These are phyloP conservation scores for Henckelia pumila DNA, from an alignment of 257 asterid genomes.

Conservation along the genomic window DNA sequence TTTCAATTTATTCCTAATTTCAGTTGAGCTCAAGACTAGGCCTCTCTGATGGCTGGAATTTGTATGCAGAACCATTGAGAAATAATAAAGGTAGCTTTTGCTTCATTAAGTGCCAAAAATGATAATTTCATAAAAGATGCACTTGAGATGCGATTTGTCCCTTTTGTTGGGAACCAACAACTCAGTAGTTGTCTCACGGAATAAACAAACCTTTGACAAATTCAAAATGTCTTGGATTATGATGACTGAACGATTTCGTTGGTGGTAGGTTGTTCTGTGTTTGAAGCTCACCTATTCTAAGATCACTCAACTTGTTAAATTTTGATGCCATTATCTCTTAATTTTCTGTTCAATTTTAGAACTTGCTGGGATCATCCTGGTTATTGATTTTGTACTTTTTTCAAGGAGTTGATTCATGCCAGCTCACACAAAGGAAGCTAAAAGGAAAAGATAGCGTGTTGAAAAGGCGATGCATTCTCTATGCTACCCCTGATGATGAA, in stretches of 20 bases:
- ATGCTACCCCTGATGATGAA: constrained; percentile 58
- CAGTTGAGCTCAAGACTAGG: constrained; percentile 31
- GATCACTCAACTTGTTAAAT: background rate
- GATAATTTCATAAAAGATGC: background rate
- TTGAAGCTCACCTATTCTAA: background rate
- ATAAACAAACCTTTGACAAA: background rate
- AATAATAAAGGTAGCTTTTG: constrained; percentile 34
- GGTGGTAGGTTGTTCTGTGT: background rate
- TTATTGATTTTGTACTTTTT: constrained; percentile 20
- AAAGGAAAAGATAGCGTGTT: constrained; percentile 31
- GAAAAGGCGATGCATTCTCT: constrained; percentile 32
- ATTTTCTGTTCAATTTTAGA: constrained; percentile 1
- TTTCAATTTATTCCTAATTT: background rate
- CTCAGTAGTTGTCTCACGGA: background rate
- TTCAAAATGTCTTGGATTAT: background rate
- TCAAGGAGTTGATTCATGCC: constrained; percentile 47
- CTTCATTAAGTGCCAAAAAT: background rate
- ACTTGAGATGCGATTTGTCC: background rate
- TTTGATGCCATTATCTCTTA: background rate
- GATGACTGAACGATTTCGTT: background rate
- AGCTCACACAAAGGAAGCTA: constrained; percentile 38
- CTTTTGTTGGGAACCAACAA: background rate
- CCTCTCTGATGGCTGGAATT: constrained; percentile 24
- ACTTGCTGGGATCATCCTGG: constrained; percentile 4
- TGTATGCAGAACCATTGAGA: constrained; percentile 22